A percentile compares a stretch with the other conserved stretches of the same genome.
phyloP scores from a whole-genome alignment of 2,329 filamentous ascomycete genomes.

The Beauveria asiatica region DNA sequence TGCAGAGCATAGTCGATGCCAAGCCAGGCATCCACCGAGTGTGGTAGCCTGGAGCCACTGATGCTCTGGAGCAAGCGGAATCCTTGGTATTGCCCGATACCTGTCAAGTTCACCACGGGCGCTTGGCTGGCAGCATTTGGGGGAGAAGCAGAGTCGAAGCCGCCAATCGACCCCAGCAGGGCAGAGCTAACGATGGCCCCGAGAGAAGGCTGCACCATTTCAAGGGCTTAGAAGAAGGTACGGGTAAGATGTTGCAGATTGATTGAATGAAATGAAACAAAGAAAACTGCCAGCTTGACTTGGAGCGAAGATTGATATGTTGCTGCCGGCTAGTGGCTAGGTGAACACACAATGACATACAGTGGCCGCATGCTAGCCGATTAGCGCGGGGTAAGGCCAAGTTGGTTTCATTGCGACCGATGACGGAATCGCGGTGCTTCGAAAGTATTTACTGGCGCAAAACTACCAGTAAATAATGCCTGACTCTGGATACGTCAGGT shows the following conservation, averaged over 20 bases:
- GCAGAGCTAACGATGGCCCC: slow-evolving; percentile 3
- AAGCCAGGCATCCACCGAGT: slow-evolving; percentile 37
- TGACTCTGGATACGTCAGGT: too few relatives aligned
- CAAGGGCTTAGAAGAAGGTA: neutral
- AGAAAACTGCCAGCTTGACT: neutral
- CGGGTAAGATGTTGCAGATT: too few relatives aligned
- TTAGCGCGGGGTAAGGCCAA: neutral
- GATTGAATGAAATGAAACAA: neutral
- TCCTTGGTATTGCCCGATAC: neutral
- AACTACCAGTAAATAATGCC: too few relatives aligned
- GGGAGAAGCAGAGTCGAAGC: neutral
- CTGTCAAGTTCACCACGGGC: neutral
- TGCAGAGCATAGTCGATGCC: slow-evolving; percentile 37
- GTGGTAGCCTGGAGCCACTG: slow-evolving; percentile 23
- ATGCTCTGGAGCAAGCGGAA: slow-evolving; percentile 18
- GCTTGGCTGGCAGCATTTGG: neutral
- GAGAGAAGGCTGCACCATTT: neutral
- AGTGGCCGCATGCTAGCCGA: neutral
- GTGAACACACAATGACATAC: neutral
- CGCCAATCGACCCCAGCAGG: neutral
- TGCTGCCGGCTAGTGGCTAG: neutral
- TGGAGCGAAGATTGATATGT: neutral
- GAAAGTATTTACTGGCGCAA: too few relatives aligned
- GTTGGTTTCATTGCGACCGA: too few relatives aligned
- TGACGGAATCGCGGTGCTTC: neutral